Conservation (phyloP, 2,329 filamentous ascomycete genomes). For the Ilyonectria robusta region DNA sequence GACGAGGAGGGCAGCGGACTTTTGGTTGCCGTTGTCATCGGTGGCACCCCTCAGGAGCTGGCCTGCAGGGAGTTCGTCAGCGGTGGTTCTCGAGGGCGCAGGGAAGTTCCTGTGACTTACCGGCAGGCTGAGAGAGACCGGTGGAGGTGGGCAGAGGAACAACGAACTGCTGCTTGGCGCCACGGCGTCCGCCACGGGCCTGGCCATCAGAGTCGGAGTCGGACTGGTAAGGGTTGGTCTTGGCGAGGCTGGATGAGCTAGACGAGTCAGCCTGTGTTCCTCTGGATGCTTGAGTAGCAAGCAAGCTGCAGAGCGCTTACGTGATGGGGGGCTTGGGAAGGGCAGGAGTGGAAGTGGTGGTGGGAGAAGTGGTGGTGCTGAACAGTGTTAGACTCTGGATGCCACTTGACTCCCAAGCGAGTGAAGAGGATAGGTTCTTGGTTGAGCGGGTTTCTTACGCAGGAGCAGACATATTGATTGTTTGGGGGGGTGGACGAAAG, state of each 20-base stretch:
- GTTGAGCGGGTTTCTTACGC: slow-evolving; percentile 13
- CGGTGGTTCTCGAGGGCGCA: not conserved
- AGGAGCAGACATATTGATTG: slow-evolving; percentile 47
- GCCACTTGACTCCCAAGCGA: slow-evolving; percentile 27
- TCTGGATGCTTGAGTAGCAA: slow-evolving; percentile 1
- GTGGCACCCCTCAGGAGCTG: slow-evolving; percentile 70
- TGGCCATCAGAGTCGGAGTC: slow-evolving; percentile 51
- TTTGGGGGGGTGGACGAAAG: slow-evolving; percentile 34
- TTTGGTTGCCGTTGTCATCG: slow-evolving; percentile 70
- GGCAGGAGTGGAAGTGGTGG: slow-evolving; percentile 38
- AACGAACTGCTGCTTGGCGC: slow-evolving; percentile 46
- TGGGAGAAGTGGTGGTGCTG: slow-evolving; percentile 40
- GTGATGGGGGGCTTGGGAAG: slow-evolving; percentile 32
- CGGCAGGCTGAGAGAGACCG: slow-evolving; percentile 53
- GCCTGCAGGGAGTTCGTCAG: slow-evolving; percentile 52
- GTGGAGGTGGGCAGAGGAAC: slow-evolving; percentile 51
- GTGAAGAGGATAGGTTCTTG: slow-evolving; percentile 1
- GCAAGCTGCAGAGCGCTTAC: slow-evolving; percentile 31
- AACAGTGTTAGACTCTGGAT: slow-evolving; percentile 36
- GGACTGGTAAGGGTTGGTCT: slow-evolving; percentile 48
- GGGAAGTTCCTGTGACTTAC: slow-evolving; percentile 48
- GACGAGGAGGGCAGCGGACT: slow-evolving; percentile 70
- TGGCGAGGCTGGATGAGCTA: slow-evolving; percentile 41
- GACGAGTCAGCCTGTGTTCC: slow-evolving; percentile 31
- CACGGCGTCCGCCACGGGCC: slow-evolving; percentile 48